Evolutionary conservation across 768 basidiomycete genomes (phyloP).

Genomic region (Pleurotus sapidus): DNA sequence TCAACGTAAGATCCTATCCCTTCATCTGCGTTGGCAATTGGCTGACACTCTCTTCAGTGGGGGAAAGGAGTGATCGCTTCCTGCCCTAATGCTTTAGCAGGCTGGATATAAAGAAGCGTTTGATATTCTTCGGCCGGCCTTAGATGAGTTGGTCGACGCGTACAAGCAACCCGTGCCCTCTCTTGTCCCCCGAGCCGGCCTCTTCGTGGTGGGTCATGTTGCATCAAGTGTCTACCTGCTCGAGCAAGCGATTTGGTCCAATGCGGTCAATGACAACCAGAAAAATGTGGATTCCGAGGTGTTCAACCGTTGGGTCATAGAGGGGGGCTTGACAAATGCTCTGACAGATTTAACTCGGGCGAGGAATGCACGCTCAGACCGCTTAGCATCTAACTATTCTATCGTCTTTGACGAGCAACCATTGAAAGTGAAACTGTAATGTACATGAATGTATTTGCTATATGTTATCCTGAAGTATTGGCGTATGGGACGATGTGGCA

Average conservation of each 20-base stretch:
- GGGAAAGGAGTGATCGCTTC: conserved; percentile 38
- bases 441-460: conserved; percentile 7
- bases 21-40: background rate
- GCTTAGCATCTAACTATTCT: conserved; percentile 22
- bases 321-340: conserved; percentile 42
- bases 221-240: conserved; percentile 56
- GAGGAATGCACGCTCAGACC: conserved; percentile 18
- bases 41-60: conserved; percentile 41
- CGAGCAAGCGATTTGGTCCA: conserved; percentile 68
- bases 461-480: conserved; percentile 11
- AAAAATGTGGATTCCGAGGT: conserved; percentile 46
- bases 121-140: conserved; percentile 30
- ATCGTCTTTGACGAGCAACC: conserved; percentile 27
- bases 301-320: conserved; percentile 45
- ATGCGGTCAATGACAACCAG: conserved; percentile 19
- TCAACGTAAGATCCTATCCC: conserved; percentile 35
- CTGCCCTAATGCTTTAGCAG: conserved; percentile 32
- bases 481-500: conserved; percentile 62
- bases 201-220: conserved; percentile 56
- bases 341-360: conserved; percentile 31
- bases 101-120: conserved; percentile 25
- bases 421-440: conserved; percentile 15
- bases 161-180: conserved; percentile 41
- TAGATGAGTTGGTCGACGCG: conserved; percentile 35
- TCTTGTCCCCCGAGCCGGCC: conserved; percentile 51